A percentile compares a stretch with the other conserved stretches of the same genome.
These are phyloP conservation scores for Phytopythium delawarense DNA, from an alignment of 352 stramenopile genomes.

Conservation along the genomic window DNA sequence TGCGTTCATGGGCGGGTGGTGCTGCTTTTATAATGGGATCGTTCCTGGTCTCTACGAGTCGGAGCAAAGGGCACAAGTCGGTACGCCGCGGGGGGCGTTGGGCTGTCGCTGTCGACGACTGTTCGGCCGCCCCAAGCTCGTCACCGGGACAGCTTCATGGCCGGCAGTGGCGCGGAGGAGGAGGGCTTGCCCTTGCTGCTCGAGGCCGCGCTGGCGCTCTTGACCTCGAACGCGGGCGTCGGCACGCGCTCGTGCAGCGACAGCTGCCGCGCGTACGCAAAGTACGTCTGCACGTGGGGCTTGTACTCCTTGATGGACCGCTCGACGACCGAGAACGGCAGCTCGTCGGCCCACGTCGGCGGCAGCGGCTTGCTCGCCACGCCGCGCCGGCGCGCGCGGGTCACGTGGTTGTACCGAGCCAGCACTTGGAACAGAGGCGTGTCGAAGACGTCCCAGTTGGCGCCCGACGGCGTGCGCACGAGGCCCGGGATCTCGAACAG, in stretches of 20 bases:
- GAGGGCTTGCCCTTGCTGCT: slow-evolving; percentile 1
- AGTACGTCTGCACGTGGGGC: slow-evolving; percentile 65
- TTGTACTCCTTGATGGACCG: slow-evolving; percentile 67
- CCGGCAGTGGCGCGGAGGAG: neutral
- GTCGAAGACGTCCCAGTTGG: slow-evolving; percentile 65
- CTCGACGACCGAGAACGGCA: slow-evolving; percentile 36
- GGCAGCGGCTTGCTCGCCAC: slow-evolving; percentile 11
- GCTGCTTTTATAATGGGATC: neutral
- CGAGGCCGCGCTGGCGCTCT: slow-evolving; percentile 9
- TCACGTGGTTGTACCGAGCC: slow-evolving; percentile 37
- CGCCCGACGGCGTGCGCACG: slow-evolving; percentile 26
- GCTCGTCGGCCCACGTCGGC: slow-evolving; percentile 36
- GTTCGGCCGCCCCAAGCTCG: neutral
- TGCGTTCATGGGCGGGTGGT: neutral
- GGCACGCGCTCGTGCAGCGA: slow-evolving; percentile 68
- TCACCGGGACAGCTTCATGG: slow-evolving; percentile 7
- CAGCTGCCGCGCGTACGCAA: slow-evolving; percentile 42
- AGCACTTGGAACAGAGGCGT: slow-evolving; percentile 51
- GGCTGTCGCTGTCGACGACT: neutral
- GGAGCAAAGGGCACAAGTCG: neutral
- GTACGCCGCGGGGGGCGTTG: neutral
- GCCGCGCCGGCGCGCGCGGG: slow-evolving; percentile 20
- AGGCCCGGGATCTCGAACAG: slow-evolving; percentile 75
- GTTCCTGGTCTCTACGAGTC: neutral
- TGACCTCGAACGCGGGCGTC: slow-evolving; percentile 50